A percentile compares a stretch with the other conserved stretches of the same genome.
These are phyloP conservation scores for Filobasidium uniguttulatum DNA, from an alignment of 1,284 basidiomycete species.

Conservation along the genomic window DNA sequence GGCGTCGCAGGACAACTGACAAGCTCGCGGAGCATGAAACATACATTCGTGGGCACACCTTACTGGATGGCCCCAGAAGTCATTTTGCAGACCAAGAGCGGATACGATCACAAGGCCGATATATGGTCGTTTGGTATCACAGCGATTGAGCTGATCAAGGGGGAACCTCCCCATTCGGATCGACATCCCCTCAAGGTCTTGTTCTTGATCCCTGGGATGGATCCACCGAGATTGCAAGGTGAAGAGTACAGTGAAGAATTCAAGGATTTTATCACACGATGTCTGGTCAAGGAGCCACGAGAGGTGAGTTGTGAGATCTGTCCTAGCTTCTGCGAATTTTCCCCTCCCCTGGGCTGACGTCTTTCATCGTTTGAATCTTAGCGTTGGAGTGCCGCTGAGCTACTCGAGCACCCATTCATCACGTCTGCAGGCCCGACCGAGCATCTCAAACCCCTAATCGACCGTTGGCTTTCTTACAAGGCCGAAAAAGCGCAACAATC, in stretches of 20 bases:
- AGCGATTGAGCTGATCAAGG: slow-evolving; percentile 87
- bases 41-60: slow-evolving; percentile 90
- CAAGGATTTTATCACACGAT: slow-evolving; percentile 81
- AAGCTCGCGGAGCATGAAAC: slow-evolving; percentile 62
- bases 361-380: slow-evolving; percentile 29
- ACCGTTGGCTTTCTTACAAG: slow-evolving; percentile 60
- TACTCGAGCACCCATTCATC: slow-evolving; percentile 87
- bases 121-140: slow-evolving; percentile 95
- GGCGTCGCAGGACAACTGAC: slow-evolving; percentile 82
- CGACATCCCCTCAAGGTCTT: slow-evolving; percentile 80
- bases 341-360: slow-evolving; percentile 24
- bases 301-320: slow-evolving; percentile 39
- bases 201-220: slow-evolving; percentile 76
- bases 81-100: slow-evolving; percentile 67
- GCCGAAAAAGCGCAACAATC: slow-evolving; percentile 32
- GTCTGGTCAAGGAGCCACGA: slow-evolving; percentile 82
- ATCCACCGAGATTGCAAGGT: slow-evolving; percentile 79
- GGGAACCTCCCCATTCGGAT: slow-evolving; percentile 77
- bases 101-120: slow-evolving; percentile 91
- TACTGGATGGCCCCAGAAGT: slow-evolving; percentile 90
- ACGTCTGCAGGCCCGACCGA: slow-evolving; percentile 64
- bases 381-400: slow-evolving; percentile 79
- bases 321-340: not conserved
- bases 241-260: slow-evolving; percentile 62
- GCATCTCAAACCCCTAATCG: slow-evolving; percentile 70